Percentiles rank a stretch among this genome's conserved stretches.
These are phyloP conservation scores for Annulohypoxylon moriforme DNA, from an alignment of 495 filamentous ascomycete species.

Conservation along the genomic window DNA sequence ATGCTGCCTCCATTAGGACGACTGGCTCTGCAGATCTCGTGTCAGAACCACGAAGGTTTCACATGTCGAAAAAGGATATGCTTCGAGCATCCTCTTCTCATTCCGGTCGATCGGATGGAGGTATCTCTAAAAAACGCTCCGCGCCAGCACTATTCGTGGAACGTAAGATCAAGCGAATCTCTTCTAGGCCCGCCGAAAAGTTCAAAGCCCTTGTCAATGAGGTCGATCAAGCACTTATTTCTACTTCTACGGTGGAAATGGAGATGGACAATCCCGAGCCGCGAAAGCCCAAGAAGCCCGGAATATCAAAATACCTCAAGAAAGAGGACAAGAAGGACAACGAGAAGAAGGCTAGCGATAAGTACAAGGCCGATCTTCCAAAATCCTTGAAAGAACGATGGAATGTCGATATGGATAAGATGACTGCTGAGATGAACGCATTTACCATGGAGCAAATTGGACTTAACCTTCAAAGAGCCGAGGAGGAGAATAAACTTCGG, in stretches of 20 bases:
- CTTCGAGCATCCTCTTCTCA: slow-evolving; percentile 42
- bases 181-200: slow-evolving; percentile 36
- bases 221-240: neutral
- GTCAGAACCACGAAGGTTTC: slow-evolving; percentile 56
- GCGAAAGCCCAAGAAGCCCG: slow-evolving; percentile 47
- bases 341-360: slow-evolving; percentile 16
- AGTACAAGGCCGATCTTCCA: slow-evolving; percentile 52
- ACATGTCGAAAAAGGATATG: slow-evolving; percentile 57
- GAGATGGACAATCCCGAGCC: slow-evolving; percentile 37
- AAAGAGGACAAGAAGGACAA: slow-evolving; percentile 13
- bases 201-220: slow-evolving; percentile 31
- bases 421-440: slow-evolving; percentile 61
- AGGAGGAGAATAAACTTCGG: slow-evolving; percentile 46
- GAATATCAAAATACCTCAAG: slow-evolving; percentile 38
- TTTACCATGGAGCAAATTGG: slow-evolving; percentile 63
- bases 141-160: slow-evolving; percentile 62
- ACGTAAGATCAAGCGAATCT: slow-evolving; percentile 52
- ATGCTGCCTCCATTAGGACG: slow-evolving; percentile 4
- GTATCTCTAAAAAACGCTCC: slow-evolving; percentile 53
- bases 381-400: slow-evolving; percentile 55
- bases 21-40: slow-evolving; percentile 5
- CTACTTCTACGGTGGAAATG: slow-evolving; percentile 30
- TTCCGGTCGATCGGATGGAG: slow-evolving; percentile 32
- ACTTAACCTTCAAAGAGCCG: slow-evolving; percentile 52
- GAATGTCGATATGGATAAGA: slow-evolving; percentile 55